Percentiles rank a stretch among this genome's conserved stretches.
phyloP scores from a whole-genome alignment of 306 rosid genomes.

The Citrullus mucosospermus region DNA sequence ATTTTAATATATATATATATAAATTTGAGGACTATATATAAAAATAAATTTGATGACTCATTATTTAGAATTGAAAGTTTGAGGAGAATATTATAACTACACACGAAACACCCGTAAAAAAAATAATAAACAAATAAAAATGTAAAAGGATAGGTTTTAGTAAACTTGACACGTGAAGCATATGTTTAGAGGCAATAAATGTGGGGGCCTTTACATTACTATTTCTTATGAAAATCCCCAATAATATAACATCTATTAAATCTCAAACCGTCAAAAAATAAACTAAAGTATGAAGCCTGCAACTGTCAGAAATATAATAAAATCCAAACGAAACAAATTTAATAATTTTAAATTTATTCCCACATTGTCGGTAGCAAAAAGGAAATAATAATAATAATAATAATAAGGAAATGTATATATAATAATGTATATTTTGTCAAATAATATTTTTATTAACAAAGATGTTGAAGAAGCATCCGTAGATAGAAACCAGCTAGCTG shows the following conservation, averaged over 20 bases:
- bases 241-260: not conserved
- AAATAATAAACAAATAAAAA: too few species aligned
- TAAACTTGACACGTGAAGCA: not conserved
- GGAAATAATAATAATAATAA: too few species aligned
- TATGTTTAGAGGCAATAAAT: not conserved
- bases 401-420: not conserved
- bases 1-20: too few species aligned
- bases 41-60: too few species aligned
- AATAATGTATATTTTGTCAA: not conserved
- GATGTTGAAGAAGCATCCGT: not conserved
- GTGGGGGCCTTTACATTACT: not conserved
- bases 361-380: not conserved
- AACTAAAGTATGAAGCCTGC: not conserved
- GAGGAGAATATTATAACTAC: too few species aligned
- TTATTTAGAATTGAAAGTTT: too few species aligned
- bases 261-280: not conserved
- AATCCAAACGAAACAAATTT: not conserved
- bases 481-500: constrained; percentile 1
- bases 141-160: not conserved
- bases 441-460: not conserved
- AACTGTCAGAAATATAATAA: not conserved
- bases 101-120: too few species aligned
- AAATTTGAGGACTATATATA: too few species aligned
- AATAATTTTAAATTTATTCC: not conserved
- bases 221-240: not conserved